These are phyloP conservation scores for Hirschfeldia incana DNA, from an alignment of 345 rosid species.

Conservation along the genomic window DNA sequence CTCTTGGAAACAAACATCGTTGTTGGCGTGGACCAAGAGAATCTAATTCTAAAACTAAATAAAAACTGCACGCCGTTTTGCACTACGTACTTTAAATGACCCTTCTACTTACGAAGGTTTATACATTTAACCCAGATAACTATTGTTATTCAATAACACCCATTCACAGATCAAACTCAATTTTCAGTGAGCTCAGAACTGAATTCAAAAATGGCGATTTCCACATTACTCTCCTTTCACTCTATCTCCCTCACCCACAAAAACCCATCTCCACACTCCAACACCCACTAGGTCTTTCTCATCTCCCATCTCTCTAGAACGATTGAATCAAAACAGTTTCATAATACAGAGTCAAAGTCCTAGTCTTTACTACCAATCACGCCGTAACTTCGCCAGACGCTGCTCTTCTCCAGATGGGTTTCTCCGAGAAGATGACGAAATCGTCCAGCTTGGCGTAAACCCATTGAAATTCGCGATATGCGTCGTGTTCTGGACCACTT, in stretches of 20 bases:
- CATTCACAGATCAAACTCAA: neutral
- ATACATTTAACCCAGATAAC: neutral
- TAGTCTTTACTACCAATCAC: slow-evolving; percentile 12
- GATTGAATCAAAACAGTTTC: slow-evolving; percentile 28
- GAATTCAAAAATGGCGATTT: slow-evolving; percentile 47
- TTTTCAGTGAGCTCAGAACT: neutral
- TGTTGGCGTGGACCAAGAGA: no score
- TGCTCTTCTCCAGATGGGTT: slow-evolving; percentile 43
- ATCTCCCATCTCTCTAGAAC: slow-evolving; percentile 8
- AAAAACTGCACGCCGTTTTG: neutral
- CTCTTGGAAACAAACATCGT: no score
- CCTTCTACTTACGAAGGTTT: neutral
- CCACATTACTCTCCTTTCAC: slow-evolving; percentile 36
- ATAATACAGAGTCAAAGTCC: slow-evolving; percentile 18
- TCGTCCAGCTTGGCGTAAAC: slow-evolving; percentile 41
- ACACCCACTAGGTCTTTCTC: slow-evolving; percentile 11
- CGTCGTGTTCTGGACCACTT: slow-evolving; percentile 72
- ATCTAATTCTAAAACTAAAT: no score
- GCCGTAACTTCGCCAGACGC: slow-evolving; percentile 7
- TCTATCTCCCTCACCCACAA: slow-evolving; percentile 35
- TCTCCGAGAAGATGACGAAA: slow-evolving; percentile 27
- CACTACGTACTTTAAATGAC: neutral
- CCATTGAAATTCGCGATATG: slow-evolving; percentile 54
- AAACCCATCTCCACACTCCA: slow-evolving; percentile 40
- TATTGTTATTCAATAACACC: neutral